Percentiles rank a stretch among this genome's conserved stretches.
phyloP scores from a whole-genome alignment of 2,329 filamentous ascomycete genomes.

The Aspergillus jensenii region DNA sequence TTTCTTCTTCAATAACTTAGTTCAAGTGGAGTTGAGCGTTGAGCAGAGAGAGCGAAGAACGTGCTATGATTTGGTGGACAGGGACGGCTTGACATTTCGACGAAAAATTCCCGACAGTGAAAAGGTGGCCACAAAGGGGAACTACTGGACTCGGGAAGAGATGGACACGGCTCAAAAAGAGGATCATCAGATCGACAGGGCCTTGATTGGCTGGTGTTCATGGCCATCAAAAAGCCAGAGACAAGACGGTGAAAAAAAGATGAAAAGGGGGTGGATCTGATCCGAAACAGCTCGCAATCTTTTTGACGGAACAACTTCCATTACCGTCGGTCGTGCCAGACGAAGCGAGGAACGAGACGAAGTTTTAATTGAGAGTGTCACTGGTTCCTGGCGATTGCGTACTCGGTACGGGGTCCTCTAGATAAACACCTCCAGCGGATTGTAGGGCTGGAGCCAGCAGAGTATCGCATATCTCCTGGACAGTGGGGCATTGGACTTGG shows the following conservation, averaged over 20 bases:
- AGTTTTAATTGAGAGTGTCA: background rate
- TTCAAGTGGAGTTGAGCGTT: background rate
- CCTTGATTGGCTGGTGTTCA: conserved; percentile 15
- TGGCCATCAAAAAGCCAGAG: background rate
- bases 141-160: conserved; percentile 1
- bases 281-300: background rate
- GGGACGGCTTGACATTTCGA: background rate
- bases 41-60: background rate
- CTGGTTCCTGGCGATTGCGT: background rate
- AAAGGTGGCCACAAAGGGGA: background rate
- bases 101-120: conserved; percentile 8
- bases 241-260: background rate
- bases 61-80: background rate
- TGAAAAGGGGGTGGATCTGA: conserved; percentile 1
- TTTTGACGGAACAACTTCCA: background rate
- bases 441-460: background rate
- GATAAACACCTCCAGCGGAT: no score
- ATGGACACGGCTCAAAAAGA: conserved; percentile 18
- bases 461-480: background rate
- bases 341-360: no score
- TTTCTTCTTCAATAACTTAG: background rate
- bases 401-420: no score
- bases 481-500: background rate
- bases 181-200: conserved; percentile 23
- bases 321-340: background rate